A percentile compares a stretch with the other conserved stretches of the same genome.
phyloP scores from a whole-genome alignment of 805 yeast species.

The Maudiozyma barnettii region DNA sequence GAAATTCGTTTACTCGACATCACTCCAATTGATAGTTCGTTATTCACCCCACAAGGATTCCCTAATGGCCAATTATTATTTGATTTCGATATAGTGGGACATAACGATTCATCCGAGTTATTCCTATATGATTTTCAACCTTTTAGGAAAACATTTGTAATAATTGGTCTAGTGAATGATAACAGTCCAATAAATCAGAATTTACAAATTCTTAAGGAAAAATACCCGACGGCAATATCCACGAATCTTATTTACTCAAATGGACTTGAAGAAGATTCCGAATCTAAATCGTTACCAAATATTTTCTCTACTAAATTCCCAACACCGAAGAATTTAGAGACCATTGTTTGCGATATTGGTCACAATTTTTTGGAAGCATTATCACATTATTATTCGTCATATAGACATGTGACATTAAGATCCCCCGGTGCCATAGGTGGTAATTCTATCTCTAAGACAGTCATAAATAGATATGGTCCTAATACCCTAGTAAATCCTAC shows the following conservation, averaged over 20 bases:
- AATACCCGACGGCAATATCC: slow-evolving; percentile 25
- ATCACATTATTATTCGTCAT: slow-evolving; percentile 61
- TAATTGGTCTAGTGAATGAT: slow-evolving; percentile 38
- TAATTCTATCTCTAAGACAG: slow-evolving; percentile 33
- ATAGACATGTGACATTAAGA: slow-evolving; percentile 68
- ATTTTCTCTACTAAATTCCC: slow-evolving; percentile 7
- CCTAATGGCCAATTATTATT: slow-evolving; percentile 69
- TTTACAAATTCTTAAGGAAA: slow-evolving; percentile 31
- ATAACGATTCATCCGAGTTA: slow-evolving; percentile 44
- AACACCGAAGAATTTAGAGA: slow-evolving; percentile 35
- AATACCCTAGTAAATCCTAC: slow-evolving; percentile 2
- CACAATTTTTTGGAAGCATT: slow-evolving; percentile 52
- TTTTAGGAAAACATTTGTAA: slow-evolving; percentile 64
- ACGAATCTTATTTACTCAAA: slow-evolving; percentile 20
- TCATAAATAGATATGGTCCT: slow-evolving; percentile 22
- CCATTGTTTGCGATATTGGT: slow-evolving; percentile 66
- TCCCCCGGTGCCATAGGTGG: slow-evolving; percentile 66
- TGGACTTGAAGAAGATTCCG: neutral
- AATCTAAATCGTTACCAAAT: slow-evolving; percentile 3
- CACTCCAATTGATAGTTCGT: slow-evolving; percentile 46
- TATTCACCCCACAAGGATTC: slow-evolving; percentile 76
- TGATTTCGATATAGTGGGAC: slow-evolving; percentile 37
- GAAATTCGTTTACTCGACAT: slow-evolving; percentile 73
- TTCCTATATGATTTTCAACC: slow-evolving; percentile 87
- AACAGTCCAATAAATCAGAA: slow-evolving; percentile 18